Percentiles rank a stretch among this genome's conserved stretches.
These are phyloP conservation scores for Juglanconis oblonga DNA, from an alignment of 2,329 filamentous ascomycete genomes.

Conservation along the genomic window DNA sequence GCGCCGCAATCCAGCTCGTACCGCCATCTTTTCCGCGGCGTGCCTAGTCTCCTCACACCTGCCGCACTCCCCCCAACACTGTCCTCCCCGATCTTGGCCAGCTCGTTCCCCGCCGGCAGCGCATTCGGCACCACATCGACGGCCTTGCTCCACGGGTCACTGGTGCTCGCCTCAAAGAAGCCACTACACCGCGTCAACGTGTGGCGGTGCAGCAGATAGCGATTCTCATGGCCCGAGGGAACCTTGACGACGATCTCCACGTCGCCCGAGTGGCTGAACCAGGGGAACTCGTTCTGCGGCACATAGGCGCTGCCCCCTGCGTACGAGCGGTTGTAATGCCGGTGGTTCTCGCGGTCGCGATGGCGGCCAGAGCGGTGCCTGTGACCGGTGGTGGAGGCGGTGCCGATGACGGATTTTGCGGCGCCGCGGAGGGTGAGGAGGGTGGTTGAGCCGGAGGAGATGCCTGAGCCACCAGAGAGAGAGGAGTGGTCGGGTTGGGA, in stretches of 20 bases:
- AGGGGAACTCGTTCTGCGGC: constrained; percentile 85
- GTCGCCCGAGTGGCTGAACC: constrained; percentile 87
- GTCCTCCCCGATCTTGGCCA: constrained; percentile 53
- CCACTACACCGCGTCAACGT: constrained; percentile 88
- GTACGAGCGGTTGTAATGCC: constrained; percentile 76
- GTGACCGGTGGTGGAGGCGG: constrained; percentile 21
- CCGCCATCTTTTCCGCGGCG: constrained; percentile 67
- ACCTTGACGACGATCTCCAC: constrained; percentile 79
- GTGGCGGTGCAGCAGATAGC: constrained; percentile 83
- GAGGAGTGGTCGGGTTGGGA: constrained; percentile 30
- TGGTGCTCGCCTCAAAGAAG: constrained; percentile 87
- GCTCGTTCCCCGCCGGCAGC: constrained; percentile 35
- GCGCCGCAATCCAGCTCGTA: constrained; percentile 82
- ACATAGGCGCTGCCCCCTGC: constrained; percentile 65
- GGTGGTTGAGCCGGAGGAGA: constrained; percentile 20
- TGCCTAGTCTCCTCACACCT: constrained; percentile 33
- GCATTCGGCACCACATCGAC: constrained; percentile 26
- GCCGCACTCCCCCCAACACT: constrained; percentile 33
- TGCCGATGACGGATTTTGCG: constrained; percentile 28
- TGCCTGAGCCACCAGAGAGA: constrained; percentile 15
- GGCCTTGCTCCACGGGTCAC: constrained; percentile 62
- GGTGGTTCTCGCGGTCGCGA: constrained; percentile 22
- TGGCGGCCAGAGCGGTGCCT: constrained; percentile 17
- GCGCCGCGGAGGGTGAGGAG: constrained; percentile 31
- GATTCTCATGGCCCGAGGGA: constrained; percentile 67